Evolutionary conservation across 202 grass and related monocot genomes (phyloP), one percentile per base, ranked within the genome.

Genomic region (Zizania palustris): DNA sequence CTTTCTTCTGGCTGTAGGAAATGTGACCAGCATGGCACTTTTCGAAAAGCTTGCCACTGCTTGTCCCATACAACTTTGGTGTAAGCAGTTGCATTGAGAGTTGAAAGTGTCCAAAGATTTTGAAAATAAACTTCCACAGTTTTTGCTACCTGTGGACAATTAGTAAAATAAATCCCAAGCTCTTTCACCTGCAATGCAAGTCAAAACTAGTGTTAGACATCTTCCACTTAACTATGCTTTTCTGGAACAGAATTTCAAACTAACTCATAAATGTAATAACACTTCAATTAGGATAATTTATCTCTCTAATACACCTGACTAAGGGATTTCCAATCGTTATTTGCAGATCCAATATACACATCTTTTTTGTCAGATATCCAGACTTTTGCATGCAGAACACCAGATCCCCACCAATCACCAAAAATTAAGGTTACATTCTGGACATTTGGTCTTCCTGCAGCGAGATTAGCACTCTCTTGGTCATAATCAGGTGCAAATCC

Each of bases 261-360:
- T 53, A 18, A 55, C 19, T 7, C 19, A 55, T 14, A 16, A 51
- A 7, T 73, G 4, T 15, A 45, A 12, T 6, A 51, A 0, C 70
- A 48, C 38, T 53, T 34, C 7, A 55, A 38, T 4, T n/a, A 43
- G 2, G 15, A 45, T 9, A 46, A 16, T 38, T 86, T 72, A 65
- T 37, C 3, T 66, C 67, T 78, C 40, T n/a, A 35, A 60, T 59
- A 28, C 85, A 92, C 95, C 91, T 98, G 95, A 45, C 89, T 90
- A 60, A 98, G 95, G 58, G 95, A 98, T 85, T 98, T 98, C 95
- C 95, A 98, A 43, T 94, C 91, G 28, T 98, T 98, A 73, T 98
- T 98, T 57, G 91, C 91, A 58, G 95, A 98, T 58, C 91, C 95
- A 18, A 98, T 85, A 67, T 98, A 97, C 68, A 94, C 70, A 68